phyloP scores from a whole-genome alignment of 192 early-diverging fungal genomes.

The Mortierella claussenii region DNA sequence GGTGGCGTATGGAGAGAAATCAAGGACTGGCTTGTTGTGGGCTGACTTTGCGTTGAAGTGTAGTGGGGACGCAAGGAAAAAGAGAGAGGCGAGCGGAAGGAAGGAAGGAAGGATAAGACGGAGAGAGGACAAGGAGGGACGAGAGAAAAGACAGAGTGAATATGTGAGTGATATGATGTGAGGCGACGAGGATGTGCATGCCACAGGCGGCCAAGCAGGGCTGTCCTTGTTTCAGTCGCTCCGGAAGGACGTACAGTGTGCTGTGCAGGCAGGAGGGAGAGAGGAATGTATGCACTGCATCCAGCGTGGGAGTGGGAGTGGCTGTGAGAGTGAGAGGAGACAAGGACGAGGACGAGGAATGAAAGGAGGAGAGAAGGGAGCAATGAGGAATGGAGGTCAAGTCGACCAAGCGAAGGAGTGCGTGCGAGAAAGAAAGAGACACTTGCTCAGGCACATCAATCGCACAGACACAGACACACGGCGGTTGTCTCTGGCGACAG shows the following conservation, averaged over 20 bases:
- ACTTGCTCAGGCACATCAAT: too few species aligned
- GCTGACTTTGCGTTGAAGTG: neutral
- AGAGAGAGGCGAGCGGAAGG: neutral
- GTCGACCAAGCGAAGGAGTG: neutral
- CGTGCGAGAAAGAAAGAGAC: neutral
- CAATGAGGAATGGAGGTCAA: neutral
- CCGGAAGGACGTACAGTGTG: conserved; percentile 5
- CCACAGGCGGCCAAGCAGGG: neutral
- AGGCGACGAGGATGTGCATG: neutral
- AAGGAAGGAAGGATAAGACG: neutral
- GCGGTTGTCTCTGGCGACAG: too few species aligned
- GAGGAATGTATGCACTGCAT: conserved; percentile 7
- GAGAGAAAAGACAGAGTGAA: neutral
- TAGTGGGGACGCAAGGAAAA: neutral
- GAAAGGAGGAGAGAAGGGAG: neutral
- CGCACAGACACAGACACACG: too few species aligned
- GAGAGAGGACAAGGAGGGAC: neutral
- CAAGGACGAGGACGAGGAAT: neutral
- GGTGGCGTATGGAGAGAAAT: neutral
- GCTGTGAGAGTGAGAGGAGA: neutral
- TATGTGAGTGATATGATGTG: neutral
- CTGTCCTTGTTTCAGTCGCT: neutral
- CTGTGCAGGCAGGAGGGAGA: neutral
- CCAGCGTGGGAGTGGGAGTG: neutral
- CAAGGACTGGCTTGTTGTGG: neutral